phyloP scores from a whole-genome alignment of 441 rosid species.

The Syzygium syzygioides region DNA sequence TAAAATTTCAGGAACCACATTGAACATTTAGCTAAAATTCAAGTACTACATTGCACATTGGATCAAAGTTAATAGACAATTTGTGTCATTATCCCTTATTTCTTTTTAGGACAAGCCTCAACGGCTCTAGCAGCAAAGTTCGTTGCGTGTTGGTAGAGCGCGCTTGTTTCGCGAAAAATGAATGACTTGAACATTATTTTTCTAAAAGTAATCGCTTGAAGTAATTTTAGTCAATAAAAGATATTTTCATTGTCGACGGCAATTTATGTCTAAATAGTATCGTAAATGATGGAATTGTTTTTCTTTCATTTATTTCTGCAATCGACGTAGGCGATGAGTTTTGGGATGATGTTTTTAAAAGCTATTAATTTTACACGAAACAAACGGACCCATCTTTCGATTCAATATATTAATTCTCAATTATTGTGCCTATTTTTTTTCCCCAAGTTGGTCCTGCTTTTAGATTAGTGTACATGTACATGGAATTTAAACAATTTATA shows the following conservation, averaged over 20 bases:
- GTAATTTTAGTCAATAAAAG: not conserved
- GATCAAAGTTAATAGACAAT: too few relatives aligned
- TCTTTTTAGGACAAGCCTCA: too few relatives aligned
- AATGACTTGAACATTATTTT: not conserved
- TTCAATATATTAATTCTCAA: not conserved
- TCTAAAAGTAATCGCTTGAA: accelerated
- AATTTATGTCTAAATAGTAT: not conserved
- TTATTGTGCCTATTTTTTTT: not conserved
- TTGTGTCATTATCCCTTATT: too few relatives aligned
- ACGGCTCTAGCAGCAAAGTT: too few relatives aligned
- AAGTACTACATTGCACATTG: too few relatives aligned
- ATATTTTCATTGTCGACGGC: accelerated
- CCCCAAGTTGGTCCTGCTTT: not conserved
- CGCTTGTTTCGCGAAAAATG: not conserved
- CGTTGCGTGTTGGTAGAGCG: not conserved
- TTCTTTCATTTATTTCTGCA: not conserved
- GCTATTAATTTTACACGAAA: not conserved
- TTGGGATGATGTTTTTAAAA: not conserved
- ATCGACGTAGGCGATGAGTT: accelerated
- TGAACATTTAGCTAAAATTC: too few relatives aligned
- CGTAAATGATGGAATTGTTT: accelerated
- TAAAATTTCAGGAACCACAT: too few relatives aligned
- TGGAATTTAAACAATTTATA: not conserved
- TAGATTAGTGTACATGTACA: not conserved
- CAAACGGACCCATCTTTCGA: not conserved